Base-by-base conservation (phyloP, 73 alveolate species). In the Paramecium bursaria region DNA sequence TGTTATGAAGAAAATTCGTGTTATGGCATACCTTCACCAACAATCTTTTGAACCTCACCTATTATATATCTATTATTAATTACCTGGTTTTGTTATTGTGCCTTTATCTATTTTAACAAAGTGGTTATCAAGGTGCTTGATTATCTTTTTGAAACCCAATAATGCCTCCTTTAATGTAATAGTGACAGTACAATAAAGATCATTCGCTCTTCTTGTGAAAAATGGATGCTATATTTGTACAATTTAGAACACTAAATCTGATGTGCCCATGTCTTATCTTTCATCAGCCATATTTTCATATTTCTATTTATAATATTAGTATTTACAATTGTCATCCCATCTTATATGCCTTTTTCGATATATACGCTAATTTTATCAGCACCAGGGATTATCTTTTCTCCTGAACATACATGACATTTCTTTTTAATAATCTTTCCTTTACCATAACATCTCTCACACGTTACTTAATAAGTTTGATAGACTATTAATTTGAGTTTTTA, bases 21-120 rank as follows among this genome's bases (percentile, higher is more conserved):
- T 47, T 88, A 75, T 21, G 99, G 99, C 99, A 97, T 95, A 14
- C 99, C 99, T 88, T 97, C 99, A 15, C 96, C 98, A 42, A 89
- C 74, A 57, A 97, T 90, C 7, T 86, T 86, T 82, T 96, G 88
- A 76, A 92, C 88, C 29, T 86, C 92, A 48, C 80, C 87, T 46
- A 95, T 88, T 50, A 75, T 89, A 48, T 90, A 91, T 13, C 26
- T 87, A 48, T 87, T 86, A 90, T 92, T 91, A 27, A 49, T 86
- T 76, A 57, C 91, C 91, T 14, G 99, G 99, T 54, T 97, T 94
- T 4, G 98, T 94, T 9, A 97, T 91, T 48, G 94, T 98, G 14
- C 86, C 86, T 19, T 87, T 75, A 77, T 94, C 96, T 39, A 94
- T 86, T 77, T 92, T 92, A 29, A 97, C 96, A 75, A 87, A 87